Percentiles rank a stretch among this genome's conserved stretches.
Evolutionary conservation across 2,329 filamentous ascomycete species (phyloP).

Genomic region (Metarhizium robertsii): DNA sequence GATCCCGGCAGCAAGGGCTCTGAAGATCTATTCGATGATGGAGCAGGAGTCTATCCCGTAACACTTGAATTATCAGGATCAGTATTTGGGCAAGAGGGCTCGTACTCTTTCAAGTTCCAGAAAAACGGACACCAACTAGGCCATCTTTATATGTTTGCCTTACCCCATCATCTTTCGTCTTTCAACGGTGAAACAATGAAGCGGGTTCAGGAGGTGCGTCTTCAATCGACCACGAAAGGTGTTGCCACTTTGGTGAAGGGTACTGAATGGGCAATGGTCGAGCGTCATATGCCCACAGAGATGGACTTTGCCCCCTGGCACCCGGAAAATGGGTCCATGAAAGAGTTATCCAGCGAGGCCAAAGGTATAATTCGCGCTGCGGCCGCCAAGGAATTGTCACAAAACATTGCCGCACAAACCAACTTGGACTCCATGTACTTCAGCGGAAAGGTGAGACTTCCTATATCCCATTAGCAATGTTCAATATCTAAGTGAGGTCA

Average conservation of each 20-base stretch:
- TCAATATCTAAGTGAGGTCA: slow-evolving; percentile 7
- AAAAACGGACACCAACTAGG: slow-evolving; percentile 55
- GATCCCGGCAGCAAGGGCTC: slow-evolving; percentile 46
- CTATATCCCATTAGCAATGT: neutral
- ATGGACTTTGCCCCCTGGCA: slow-evolving; percentile 78
- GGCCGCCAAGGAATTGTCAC: slow-evolving; percentile 63
- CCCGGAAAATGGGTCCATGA: slow-evolving; percentile 38
- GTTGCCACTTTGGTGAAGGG: slow-evolving; percentile 62
- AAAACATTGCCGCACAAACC: slow-evolving; percentile 64
- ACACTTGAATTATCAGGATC: slow-evolving; percentile 56
- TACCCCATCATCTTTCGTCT: slow-evolving; percentile 76
- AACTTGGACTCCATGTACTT: slow-evolving; percentile 87
- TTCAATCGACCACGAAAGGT: slow-evolving; percentile 83
- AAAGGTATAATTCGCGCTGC: slow-evolving; percentile 50
- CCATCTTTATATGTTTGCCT: slow-evolving; percentile 70
- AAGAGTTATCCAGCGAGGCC: slow-evolving; percentile 39
- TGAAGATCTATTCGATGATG: slow-evolving; percentile 64
- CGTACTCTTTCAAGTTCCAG: slow-evolving; percentile 65
- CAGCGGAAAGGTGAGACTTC: slow-evolving; percentile 60
- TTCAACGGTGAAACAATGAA: slow-evolving; percentile 53
- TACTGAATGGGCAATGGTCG: slow-evolving; percentile 69
- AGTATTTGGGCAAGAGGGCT: slow-evolving; percentile 48
- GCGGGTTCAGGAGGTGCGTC: slow-evolving; percentile 42
- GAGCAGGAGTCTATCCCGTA: slow-evolving; percentile 65
- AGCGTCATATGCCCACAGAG: slow-evolving; percentile 58